Conservation (phyloP, 148 eudicot genomes). For the Camellia lanceoleosa region DNA sequence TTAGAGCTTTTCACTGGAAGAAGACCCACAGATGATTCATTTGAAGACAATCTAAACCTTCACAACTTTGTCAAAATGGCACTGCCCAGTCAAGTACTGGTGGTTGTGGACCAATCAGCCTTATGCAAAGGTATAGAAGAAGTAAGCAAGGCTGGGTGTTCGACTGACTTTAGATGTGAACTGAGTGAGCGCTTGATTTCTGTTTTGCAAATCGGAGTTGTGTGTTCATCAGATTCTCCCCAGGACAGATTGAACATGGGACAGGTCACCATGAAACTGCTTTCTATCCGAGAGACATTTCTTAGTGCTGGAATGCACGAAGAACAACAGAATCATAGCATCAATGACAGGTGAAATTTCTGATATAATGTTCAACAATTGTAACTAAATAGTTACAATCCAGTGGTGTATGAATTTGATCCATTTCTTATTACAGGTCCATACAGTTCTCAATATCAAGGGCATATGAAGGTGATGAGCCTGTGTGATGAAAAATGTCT, state of each 20-base stretch:
- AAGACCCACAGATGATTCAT: background rate
- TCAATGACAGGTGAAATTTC: conserved; percentile 7
- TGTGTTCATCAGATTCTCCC: conserved; percentile 24
- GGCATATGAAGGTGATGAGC: no score
- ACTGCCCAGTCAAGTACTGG: conserved; percentile 13
- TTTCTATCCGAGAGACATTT: conserved; percentile 21
- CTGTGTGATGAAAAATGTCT: no score
- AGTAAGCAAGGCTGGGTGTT: background rate
- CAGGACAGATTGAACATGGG: conserved; percentile 22
- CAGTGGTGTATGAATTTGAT: background rate
- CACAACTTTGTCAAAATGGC: conserved; percentile 20
- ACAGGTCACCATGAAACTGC: conserved; percentile 7
- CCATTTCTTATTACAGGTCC: no score
- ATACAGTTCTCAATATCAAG: no score
- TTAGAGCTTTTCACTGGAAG: background rate
- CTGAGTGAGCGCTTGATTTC: conserved; percentile 15
- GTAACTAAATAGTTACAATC: background rate
- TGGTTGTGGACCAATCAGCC: conserved; percentile 20
- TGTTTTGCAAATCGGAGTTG: background rate
- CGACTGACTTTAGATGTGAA: background rate
- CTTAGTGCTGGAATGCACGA: conserved; percentile 1
- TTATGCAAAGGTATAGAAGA: conserved; percentile 7
- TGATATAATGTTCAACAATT: background rate
- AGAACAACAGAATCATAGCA: background rate
- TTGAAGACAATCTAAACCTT: no score